Base-by-base conservation (phyloP, 176 grass and related monocot genomes). In the Aegilops tauschii region DNA sequence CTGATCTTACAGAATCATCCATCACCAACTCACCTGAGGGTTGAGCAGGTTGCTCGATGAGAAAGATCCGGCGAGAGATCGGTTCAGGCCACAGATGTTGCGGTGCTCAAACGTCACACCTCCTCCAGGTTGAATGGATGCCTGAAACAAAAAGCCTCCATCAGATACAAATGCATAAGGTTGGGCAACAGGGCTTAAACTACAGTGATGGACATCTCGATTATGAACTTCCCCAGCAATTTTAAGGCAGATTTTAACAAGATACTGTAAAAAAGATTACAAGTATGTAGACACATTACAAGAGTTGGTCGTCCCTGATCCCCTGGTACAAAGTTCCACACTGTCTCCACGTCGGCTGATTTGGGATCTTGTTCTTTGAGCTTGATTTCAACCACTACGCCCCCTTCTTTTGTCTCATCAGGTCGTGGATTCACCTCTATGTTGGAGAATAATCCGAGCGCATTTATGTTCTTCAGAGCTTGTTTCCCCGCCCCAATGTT, bases 61-160 rank as follows among this genome's bases (percentile, higher is more conserved):
- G 37, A 99, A 85, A 69, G 97, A 92, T 62, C 97, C 94, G 86
- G 91, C 80, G 28, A 96, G 89, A 20, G 92, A 96, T 88, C 97
- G 93, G 63, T 99, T 99, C 47, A 96, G 87, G 10, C 94, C 94
- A 36, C 93, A 85, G 61, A 99, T 99, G 65, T 99, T 99, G 61
- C 94, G 83, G 85, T 94, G 94, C 82, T 96, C 94, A 90, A 99
- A 96, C 23, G 90, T 93, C 66, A 99, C 94, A 76, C 85, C 91
- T 88, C 97, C 97, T 86, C 97, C 97, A 71, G 97, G 97, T 94
- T 93, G 97, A 90, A 99, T 96, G 31, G 94, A 99, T 75, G 90
- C 90, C 94, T 96, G 80, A 81, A 85, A 89, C 74, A 77, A 81
- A 81, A 73, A 50, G 61, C 49, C 45, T 5, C 35, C 69, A 31